phyloP scores from a whole-genome alignment of 805 yeast genomes.

The Cyberlindnera saturnus region DNA sequence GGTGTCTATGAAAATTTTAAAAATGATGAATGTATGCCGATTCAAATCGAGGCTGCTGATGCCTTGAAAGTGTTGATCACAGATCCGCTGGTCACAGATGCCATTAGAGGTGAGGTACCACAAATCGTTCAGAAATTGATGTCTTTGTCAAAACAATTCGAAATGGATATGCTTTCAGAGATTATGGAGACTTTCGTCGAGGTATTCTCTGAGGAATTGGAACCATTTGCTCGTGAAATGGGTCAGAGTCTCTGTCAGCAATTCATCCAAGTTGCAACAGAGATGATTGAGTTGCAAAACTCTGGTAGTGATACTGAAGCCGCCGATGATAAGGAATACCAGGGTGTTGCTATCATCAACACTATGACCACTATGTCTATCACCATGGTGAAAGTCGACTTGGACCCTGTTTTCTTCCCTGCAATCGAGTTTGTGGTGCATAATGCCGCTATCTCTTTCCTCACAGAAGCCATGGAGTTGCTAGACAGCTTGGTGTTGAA shows the following conservation, averaged over 20 bases:
- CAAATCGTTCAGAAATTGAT: slow-evolving; percentile 77
- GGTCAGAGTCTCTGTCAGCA: slow-evolving; percentile 56
- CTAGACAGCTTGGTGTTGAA: slow-evolving; percentile 49
- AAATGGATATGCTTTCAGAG: slow-evolving; percentile 75
- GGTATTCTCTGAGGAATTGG: slow-evolving; percentile 75
- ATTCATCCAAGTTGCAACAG: slow-evolving; percentile 50
- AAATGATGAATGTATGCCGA: slow-evolving; percentile 51
- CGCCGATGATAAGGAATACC: slow-evolving; percentile 57
- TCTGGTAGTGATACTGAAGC: slow-evolving; percentile 16
- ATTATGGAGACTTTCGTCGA: slow-evolving; percentile 97
- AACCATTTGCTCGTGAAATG: slow-evolving; percentile 76
- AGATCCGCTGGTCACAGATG: slow-evolving; percentile 64
- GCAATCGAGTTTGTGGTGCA: slow-evolving; percentile 52
- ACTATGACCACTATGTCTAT: slow-evolving; percentile 70
- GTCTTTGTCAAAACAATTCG: slow-evolving; percentile 71
- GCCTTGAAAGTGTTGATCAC: slow-evolving; percentile 76
- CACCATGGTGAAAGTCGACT: slow-evolving; percentile 53
- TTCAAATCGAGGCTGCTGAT: slow-evolving; percentile 81
- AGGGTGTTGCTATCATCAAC: slow-evolving; percentile 60
- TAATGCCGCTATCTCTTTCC: slow-evolving; percentile 53
- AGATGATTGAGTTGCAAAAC: slow-evolving; percentile 39
- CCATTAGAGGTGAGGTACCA: slow-evolving; percentile 66
- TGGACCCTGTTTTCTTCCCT: slow-evolving; percentile 52
- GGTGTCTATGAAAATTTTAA: slow-evolving; percentile 34
- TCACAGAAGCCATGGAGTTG: slow-evolving; percentile 60